Percentiles rank a stretch among this genome's conserved stretches.
phyloP scores from a whole-genome alignment of 2,329 filamentous ascomycete genomes.

The Graphium sp. region DNA sequence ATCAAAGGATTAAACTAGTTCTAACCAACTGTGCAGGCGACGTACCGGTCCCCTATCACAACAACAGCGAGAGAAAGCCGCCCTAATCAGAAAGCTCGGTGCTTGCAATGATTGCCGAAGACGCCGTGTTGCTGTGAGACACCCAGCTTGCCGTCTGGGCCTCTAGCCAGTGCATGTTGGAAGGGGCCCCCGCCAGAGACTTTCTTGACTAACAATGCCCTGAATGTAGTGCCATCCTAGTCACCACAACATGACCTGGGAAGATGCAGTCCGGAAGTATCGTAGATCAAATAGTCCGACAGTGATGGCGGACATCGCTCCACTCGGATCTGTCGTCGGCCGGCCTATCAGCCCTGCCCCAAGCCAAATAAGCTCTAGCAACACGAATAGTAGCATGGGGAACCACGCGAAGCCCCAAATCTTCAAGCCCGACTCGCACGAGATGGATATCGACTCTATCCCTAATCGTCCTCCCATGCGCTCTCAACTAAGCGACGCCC shows the following conservation, averaged over 20 bases:
- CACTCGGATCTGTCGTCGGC: constrained; percentile 18
- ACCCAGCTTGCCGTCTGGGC: constrained; percentile 4
- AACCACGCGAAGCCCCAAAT: constrained; percentile 15
- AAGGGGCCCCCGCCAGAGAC: not conserved
- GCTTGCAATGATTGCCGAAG: constrained; percentile 38
- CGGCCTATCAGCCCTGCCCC: constrained; percentile 26
- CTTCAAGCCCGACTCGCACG: constrained; percentile 27
- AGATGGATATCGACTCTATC: constrained; percentile 36
- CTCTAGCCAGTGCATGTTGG: constrained; percentile 1
- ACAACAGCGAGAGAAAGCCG: constrained; percentile 40
- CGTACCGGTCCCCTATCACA: constrained; percentile 41
- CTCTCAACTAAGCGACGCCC: constrained; percentile 25
- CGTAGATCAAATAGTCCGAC: constrained; percentile 31
- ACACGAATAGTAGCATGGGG: constrained; percentile 1
- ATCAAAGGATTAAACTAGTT: no score
- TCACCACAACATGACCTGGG: constrained; percentile 45
- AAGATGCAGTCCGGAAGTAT: constrained; percentile 38
- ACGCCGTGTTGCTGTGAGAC: constrained; percentile 40
- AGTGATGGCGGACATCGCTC: constrained; percentile 30
- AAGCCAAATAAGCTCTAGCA: constrained; percentile 6
- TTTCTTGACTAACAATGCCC: constrained; percentile 5
- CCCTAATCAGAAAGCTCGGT: constrained; percentile 40
- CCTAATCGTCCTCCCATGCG: constrained; percentile 19
- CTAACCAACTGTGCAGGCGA: no score
- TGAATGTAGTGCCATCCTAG: constrained; percentile 34